phyloP scores from a whole-genome alignment of 1,139 yeast genomes.

The Sugiyamaella xylanicola region DNA sequence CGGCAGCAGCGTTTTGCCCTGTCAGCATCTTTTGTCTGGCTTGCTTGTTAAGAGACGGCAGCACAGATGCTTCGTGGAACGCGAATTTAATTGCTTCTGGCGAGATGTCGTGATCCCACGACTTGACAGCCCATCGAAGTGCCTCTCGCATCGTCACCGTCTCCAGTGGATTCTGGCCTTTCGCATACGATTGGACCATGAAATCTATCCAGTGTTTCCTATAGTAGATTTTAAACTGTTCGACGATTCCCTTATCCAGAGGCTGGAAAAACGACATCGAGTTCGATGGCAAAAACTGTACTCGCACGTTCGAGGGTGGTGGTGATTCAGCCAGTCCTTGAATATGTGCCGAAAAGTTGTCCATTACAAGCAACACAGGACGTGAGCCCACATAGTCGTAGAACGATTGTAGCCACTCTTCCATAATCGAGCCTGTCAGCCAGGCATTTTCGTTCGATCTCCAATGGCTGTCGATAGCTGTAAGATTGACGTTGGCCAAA shows the following conservation, averaged over 20 bases:
- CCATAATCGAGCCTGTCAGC: conserved; percentile 23
- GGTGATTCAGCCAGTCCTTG: conserved; percentile 23
- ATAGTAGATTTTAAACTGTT: conserved; percentile 22
- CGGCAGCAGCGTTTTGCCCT: neutral
- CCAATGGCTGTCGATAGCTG: conserved; percentile 18
- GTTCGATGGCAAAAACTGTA: conserved; percentile 21
- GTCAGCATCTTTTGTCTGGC: neutral
- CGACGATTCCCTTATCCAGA: conserved; percentile 22
- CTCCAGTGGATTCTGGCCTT: conserved; percentile 20
- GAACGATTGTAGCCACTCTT: conserved; percentile 21
- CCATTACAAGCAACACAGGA: conserved; percentile 19
- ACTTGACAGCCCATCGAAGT: conserved; percentile 17
- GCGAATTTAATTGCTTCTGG: conserved; percentile 12
- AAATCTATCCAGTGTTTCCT: conserved; percentile 22
- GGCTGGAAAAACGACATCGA: conserved; percentile 21
- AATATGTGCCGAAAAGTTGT: conserved; percentile 24
- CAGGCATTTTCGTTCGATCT: conserved; percentile 23
- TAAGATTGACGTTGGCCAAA: conserved; percentile 14
- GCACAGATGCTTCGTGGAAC: conserved; percentile 18
- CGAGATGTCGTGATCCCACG: conserved; percentile 23
- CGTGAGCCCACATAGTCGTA: conserved; percentile 20
- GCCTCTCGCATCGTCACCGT: conserved; percentile 19
- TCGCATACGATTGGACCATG: conserved; percentile 16
- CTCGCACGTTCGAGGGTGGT: conserved; percentile 21
- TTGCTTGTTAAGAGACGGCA: conserved; percentile 5